A percentile compares a stretch with the other conserved stretches of the same genome.
phyloP scores from a whole-genome alignment of 495 filamentous ascomycete species.

The Pyronema omphalodes region DNA sequence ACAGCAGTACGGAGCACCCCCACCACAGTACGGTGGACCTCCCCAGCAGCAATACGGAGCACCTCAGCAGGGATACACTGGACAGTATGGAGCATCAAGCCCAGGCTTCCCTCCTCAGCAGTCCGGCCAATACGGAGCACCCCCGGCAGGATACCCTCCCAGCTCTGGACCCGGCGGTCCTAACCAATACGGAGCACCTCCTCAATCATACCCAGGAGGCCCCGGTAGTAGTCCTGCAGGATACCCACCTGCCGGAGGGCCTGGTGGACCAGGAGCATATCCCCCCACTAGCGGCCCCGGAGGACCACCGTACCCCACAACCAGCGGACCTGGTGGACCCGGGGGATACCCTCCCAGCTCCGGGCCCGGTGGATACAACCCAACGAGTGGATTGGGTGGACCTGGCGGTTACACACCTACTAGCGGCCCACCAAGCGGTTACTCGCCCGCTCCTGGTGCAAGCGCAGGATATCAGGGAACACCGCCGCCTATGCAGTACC shows the following conservation, averaged over 20 bases:
- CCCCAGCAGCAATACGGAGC: constrained; percentile 6
- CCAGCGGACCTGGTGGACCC: neutral
- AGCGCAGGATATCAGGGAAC: constrained; percentile 11
- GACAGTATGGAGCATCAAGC: constrained; percentile 3
- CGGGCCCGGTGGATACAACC: constrained; percentile 6
- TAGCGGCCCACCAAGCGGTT: neutral
- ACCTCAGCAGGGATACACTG: constrained; percentile 6
- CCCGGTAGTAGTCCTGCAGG: neutral
- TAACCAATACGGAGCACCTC: neutral
- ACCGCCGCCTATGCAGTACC: constrained; percentile 17
- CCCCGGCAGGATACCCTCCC: constrained; percentile 9
- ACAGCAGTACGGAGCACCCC: constrained; percentile 10
- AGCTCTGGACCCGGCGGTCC: constrained; percentile 4
- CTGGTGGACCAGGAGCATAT: constrained; percentile 7
- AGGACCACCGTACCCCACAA: neutral
- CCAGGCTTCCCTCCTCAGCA: neutral
- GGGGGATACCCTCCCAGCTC: constrained; percentile 3
- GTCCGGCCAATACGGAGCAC: constrained; percentile 5
- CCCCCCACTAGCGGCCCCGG: neutral
- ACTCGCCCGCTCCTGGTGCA: neutral
- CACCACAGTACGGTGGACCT: constrained; percentile 10
- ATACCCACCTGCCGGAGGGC: constrained; percentile 6
- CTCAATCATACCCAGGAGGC: neutral
- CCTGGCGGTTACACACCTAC: neutral
- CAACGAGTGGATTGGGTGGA: neutral